Base-by-base conservation (phyloP, 129 eudicot species). In the Centaurea solstitialis region DNA sequence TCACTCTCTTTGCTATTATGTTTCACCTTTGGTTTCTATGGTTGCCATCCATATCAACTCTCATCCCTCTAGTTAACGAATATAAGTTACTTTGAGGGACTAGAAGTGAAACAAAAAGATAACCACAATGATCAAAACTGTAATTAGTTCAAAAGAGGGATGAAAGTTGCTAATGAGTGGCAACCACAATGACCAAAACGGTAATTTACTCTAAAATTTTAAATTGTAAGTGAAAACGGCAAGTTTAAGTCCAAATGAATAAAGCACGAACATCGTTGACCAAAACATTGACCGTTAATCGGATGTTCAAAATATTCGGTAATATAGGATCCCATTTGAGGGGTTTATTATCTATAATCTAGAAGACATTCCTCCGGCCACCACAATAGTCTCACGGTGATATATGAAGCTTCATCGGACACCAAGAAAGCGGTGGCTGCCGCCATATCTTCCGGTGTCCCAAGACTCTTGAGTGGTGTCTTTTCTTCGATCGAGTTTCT, bases 381-480 rank as follows among this genome's bases (percentile, higher is more conserved):
- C 99, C 20, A 92, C 93, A 74, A 94, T 37, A 18, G 93, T 94
- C 90, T 94, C 99, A 20, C 99, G 6, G 97, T 94, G 30, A 94
- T 86, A 77, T 92, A 94, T 67, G 97, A 80, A 76, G 97, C 97
- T 26, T 94, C 98, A 76, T 92, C 97, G 6, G 98, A 94, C 21
- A 94, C 97, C 87, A 92, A 77, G 80, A 88, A 92, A 22, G 97
- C 98, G 4, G 88, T 81, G 67, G 94, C 97, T 20, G 96, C 94
- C 64, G 94, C 98, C 93, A 94, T 94, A 65, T 94, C 98, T 73
- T 87, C 89, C 20, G 97, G 79, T 8, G 97, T 94, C 84, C 98
- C 98, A 61, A 94, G 97, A 79, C 98, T 84, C 71, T 87, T 90
- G 43, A 90, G 90, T 11, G 84, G 80, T 5, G 96, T 87, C 81